Evolutionary conservation across 192 early-diverging fungal genomes (phyloP).

Genomic region (Coemansia sp.): DNA sequence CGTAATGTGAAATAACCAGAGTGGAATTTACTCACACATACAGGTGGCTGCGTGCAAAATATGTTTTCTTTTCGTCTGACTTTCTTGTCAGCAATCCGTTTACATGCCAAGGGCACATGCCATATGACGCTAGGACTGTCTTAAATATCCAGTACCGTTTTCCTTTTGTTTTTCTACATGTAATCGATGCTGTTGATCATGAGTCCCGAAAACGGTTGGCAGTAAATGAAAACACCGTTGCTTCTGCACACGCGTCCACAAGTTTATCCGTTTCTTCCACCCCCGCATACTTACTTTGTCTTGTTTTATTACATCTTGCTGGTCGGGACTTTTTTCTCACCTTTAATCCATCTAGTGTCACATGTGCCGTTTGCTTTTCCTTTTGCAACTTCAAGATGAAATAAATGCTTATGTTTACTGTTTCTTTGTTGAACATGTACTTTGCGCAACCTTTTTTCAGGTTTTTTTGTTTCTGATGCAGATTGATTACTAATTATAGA

Average conservation of each 20-base stretch:
- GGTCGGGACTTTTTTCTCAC: neutral
- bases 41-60: neutral
- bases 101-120: neutral
- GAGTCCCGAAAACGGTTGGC: neutral
- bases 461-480: neutral
- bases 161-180: neutral
- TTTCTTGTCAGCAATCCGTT: neutral
- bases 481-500: slow-evolving; percentile 11
- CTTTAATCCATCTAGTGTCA: neutral
- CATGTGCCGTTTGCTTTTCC: neutral
- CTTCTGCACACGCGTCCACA: neutral
- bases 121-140: neutral
- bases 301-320: neutral
- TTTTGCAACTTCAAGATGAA: neutral
- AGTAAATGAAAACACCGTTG: neutral
- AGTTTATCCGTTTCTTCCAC: neutral
- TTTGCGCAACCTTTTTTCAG: neutral
- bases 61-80: neutral
- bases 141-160: neutral
- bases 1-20: neutral
- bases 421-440: neutral
- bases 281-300: neutral
- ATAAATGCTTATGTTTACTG: neutral
- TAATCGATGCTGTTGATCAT: neutral
- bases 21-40: neutral